Base-by-base conservation (phyloP, 176 grass and related monocot species). In the Secale cereale region DNA sequence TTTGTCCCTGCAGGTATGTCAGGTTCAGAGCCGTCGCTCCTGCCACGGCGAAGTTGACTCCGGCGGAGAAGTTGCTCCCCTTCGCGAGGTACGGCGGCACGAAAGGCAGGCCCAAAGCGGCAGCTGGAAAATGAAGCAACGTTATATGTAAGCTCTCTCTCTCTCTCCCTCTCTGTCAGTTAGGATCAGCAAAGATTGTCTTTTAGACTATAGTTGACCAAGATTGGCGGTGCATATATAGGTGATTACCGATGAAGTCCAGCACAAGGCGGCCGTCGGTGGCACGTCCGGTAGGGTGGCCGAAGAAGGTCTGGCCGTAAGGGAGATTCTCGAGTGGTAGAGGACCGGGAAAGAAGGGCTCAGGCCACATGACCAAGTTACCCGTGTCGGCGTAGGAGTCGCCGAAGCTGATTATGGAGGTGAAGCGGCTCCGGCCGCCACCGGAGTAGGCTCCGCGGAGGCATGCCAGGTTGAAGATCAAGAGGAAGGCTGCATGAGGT, bases 251-350 rank as follows among this genome's bases (percentile, higher is more conserved):
- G 0, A 93, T 60, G 78, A 81, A 90, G 41, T 88, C 91, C 22
- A 90, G 59, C 64, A 93, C 23, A 2, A 93, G 39, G 22, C 85
- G 85, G 7, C 88, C 91, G 37, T 93, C 29, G 31, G 85, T 90
- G n/a, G 40, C 78, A 0, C 88, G 85, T 23, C 91, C 85, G 9
- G 65, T 87, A 9, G 87, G 80, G 26, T 36, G 73, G 16, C 83
- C 78, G 35, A 93, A 93, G 82, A 79, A 90, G 32, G 85, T 93
- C 33, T 87, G 74, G 20, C 85, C 91, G 22, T 88, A 86, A 8
- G 88, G 88, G 1, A n/a, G 72, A 36, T 33, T 69, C 45, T 33
- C 33, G 16, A 78, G 14, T 6, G 26, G 63, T 0, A n/a, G 6
- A 19, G 7, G 26, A 3, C 52, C 52, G 52, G 74, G 59, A 9